Evolutionary conservation across 208 protist species (phyloP).

Genomic region (Leishmania major): DNA sequence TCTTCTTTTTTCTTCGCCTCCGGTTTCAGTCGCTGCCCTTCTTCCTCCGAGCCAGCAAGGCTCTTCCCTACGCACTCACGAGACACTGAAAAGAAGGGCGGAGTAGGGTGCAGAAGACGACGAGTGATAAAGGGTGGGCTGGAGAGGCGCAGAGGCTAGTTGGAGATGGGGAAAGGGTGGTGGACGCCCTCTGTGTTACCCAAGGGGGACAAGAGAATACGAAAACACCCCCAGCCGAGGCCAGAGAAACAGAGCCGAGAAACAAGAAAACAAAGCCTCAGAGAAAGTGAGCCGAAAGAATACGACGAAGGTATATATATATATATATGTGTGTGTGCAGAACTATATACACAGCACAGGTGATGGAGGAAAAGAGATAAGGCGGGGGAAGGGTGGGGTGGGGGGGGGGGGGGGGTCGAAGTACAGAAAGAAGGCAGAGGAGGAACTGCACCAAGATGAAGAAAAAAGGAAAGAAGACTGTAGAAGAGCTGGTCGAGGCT

Average conservation of each 20-base stretch:
- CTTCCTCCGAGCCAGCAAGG: not conserved
- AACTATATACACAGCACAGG: not conserved
- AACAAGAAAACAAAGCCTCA: not conserved
- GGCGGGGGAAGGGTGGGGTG: not conserved
- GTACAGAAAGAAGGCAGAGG: not conserved
- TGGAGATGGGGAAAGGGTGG: not conserved
- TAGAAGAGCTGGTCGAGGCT: not conserved
- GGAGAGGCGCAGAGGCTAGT: not conserved
- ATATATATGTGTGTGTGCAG: not conserved
- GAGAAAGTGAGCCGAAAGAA: not conserved
- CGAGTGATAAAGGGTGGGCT: not conserved
- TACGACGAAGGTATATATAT: not conserved
- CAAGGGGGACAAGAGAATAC: not conserved
- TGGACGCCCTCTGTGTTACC: no score
- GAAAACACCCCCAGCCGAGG: not conserved
- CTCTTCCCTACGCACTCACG: not conserved
- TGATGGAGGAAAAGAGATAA: not conserved
- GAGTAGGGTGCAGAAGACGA: not conserved
- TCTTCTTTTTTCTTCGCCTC: not conserved
- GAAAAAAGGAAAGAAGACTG: not conserved
- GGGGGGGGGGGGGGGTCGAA: not conserved
- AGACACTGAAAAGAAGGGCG: not conserved
- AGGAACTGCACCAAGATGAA: not conserved
- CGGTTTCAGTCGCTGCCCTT: not conserved
- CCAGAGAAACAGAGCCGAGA: not conserved